Conservation (phyloP, 1,284 basidiomycete genomes). For the Apiotrichum sp. region DNA sequence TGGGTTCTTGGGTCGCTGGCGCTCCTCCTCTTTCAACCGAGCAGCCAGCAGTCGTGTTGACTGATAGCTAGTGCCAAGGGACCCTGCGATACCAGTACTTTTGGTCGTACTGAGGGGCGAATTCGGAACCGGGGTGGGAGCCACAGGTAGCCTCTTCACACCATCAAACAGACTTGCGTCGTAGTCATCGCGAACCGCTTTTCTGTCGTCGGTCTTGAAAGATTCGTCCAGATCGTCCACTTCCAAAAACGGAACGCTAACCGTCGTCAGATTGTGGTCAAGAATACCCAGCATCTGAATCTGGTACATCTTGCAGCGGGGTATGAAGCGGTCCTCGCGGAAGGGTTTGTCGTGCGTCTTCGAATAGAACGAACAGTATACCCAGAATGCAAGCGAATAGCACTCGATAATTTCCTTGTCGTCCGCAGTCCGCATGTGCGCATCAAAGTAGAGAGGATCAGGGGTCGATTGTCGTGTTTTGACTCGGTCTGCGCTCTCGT, state of each 20-base stretch:
- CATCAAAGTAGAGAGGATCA: slow-evolving; percentile 78
- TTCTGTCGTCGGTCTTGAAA: slow-evolving; percentile 25
- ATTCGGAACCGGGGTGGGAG: neutral
- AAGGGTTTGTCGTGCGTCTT: slow-evolving; percentile 58
- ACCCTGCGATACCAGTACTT: neutral
- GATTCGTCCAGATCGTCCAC: slow-evolving; percentile 29
- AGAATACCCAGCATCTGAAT: slow-evolving; percentile 87
- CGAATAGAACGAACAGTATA: slow-evolving; percentile 46
- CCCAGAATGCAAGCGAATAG: slow-evolving; percentile 45
- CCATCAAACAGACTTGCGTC: slow-evolving; percentile 33
- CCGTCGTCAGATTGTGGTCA: slow-evolving; percentile 80
- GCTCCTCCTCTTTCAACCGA: slow-evolving; percentile 21
- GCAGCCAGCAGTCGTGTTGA: slow-evolving; percentile 29
- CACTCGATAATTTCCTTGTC: slow-evolving; percentile 39
- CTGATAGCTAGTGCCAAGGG: slow-evolving; percentile 32
- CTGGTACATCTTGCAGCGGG: slow-evolving; percentile 87
- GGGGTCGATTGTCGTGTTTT: slow-evolving; percentile 39
- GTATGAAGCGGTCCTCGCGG: slow-evolving; percentile 79
- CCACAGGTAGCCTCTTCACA: neutral
- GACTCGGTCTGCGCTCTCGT: slow-evolving; percentile 40
- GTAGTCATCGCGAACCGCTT: slow-evolving; percentile 29
- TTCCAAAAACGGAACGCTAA: slow-evolving; percentile 67
- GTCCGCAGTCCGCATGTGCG: slow-evolving; percentile 26
- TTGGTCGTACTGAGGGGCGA: neutral
- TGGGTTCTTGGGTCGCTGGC: neutral